A percentile compares a stretch with the other conserved stretches of the same genome.
These are phyloP conservation scores for Akebia trifoliata DNA, from an alignment of 164 flowering plant genomes.

Conservation along the genomic window DNA sequence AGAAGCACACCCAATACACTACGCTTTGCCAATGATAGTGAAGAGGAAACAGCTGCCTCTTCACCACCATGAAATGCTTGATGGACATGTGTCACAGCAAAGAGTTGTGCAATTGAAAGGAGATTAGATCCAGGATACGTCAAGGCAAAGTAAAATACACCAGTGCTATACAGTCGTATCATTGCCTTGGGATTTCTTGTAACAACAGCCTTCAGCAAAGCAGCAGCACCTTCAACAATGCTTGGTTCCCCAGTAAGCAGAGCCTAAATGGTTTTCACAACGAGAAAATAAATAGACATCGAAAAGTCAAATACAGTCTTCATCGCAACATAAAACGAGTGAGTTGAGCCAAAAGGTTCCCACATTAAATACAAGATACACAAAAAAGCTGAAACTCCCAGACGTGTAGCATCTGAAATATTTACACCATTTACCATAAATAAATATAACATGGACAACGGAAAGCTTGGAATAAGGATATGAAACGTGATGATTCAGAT, in stretches of 20 bases:
- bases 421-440: too few relatives aligned
- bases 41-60: slow-evolving; percentile 97
- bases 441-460: too few relatives aligned
- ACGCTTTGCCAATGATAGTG: slow-evolving; percentile 92
- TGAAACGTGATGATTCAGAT: too few relatives aligned
- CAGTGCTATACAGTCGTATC: slow-evolving; percentile 92
- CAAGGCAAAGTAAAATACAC: slow-evolving; percentile 93
- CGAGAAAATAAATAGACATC: not conserved
- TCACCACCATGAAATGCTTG: slow-evolving; percentile 99
- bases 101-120: slow-evolving; percentile 81
- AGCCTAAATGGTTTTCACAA: slow-evolving; percentile 43
- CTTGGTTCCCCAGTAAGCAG: slow-evolving; percentile 96
- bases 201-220: slow-evolving; percentile 83
- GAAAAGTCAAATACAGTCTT: not conserved
- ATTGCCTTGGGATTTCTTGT: slow-evolving; percentile 98
- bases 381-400: too few relatives aligned
- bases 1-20: slow-evolving; percentile 97
- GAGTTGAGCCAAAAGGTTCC: too few relatives aligned
- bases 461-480: too few relatives aligned
- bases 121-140: slow-evolving; percentile 99
- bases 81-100: slow-evolving; percentile 85
- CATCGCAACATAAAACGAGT: not conserved
- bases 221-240: slow-evolving; percentile 88
- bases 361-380: too few relatives aligned
- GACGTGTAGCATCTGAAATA: too few relatives aligned